These are phyloP conservation scores for Botrytis byssoidea DNA, from an alignment of 2,329 filamentous ascomycete genomes.

Conservation along the genomic window DNA sequence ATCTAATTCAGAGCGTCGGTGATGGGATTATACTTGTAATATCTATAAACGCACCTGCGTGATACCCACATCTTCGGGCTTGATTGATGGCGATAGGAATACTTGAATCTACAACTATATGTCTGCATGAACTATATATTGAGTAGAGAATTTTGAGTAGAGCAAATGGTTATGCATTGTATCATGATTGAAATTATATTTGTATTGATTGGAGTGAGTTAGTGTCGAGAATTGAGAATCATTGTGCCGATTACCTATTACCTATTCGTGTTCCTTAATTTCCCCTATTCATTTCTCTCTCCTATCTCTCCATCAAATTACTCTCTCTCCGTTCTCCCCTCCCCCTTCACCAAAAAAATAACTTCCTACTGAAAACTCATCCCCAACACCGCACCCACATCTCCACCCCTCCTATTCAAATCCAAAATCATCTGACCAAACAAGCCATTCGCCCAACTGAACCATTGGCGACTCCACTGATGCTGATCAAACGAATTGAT, in stretches of 20 bases:
- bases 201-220: not conserved
- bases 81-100: not conserved
- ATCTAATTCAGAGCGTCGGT: not conserved
- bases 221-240: not conserved
- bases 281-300: not conserved
- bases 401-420: conserved; percentile 65
- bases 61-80: not conserved
- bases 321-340: accelerated
- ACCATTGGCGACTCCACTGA: conserved; percentile 52
- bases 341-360: too few species aligned
- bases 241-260: not conserved
- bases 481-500: conserved; percentile 45
- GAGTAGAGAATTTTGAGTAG: not conserved
- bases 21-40: too few species aligned
- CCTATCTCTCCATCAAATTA: too few species aligned
- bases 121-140: too few species aligned
- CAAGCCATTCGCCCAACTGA: conserved; percentile 86
- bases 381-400: conserved; percentile 53
- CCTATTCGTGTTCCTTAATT: not conserved
- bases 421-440: conserved; percentile 81
- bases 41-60: not conserved
- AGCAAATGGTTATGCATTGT: not conserved
- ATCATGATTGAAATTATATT: not conserved
- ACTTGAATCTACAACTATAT: not conserved
- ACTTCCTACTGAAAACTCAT: conserved; percentile 47